These are phyloP conservation scores for Cudoniella acicularis DNA, from an alignment of 495 filamentous ascomycete species.

Conservation along the genomic window DNA sequence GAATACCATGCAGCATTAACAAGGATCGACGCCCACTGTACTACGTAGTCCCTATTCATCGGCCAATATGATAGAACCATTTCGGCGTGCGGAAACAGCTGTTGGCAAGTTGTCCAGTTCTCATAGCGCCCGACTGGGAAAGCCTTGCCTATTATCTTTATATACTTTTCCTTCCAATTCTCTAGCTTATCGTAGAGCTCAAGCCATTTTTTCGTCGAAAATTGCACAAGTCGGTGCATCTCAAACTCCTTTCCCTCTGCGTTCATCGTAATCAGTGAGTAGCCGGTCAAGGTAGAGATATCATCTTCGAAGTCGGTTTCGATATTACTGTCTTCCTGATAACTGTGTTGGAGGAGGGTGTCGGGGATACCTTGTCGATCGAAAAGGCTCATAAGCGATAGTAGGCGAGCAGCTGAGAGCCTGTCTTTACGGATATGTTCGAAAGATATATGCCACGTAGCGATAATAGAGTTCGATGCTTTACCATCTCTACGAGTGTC, in stretches of 20 bases:
- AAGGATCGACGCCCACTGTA: slow-evolving; percentile 5
- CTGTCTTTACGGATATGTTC: slow-evolving; percentile 31
- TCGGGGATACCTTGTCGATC: slow-evolving; percentile 32
- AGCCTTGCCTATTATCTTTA: background rate
- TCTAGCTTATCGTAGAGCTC: slow-evolving; percentile 8
- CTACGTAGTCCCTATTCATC: slow-evolving; percentile 8
- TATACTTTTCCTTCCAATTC: slow-evolving; percentile 11
- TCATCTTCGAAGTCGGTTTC: slow-evolving; percentile 37
- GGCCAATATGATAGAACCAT: slow-evolving; percentile 4
- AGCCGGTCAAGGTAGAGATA: slow-evolving; percentile 34
- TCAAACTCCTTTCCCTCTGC: slow-evolving; percentile 5
- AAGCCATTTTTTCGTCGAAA: slow-evolving; percentile 20
- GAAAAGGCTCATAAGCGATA: slow-evolving; percentile 36
- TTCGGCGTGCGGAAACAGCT: slow-evolving; percentile 27
- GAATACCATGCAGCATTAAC: slow-evolving; percentile 2
- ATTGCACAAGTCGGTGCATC: slow-evolving; percentile 18
- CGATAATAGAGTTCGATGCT: slow-evolving; percentile 37
- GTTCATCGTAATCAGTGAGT: slow-evolving; percentile 33
- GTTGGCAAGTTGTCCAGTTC: slow-evolving; percentile 26
- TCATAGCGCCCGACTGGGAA: slow-evolving; percentile 21
- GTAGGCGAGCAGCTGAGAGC: slow-evolving; percentile 28
- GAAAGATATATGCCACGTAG: slow-evolving; percentile 47
- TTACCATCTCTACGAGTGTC: slow-evolving; percentile 36
- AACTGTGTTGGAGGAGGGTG: slow-evolving; percentile 9
- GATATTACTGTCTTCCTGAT: background rate